Evolutionary conservation across 2,329 filamentous ascomycete genomes (phyloP).

Genomic region (Alternaria brassicicola): DNA sequence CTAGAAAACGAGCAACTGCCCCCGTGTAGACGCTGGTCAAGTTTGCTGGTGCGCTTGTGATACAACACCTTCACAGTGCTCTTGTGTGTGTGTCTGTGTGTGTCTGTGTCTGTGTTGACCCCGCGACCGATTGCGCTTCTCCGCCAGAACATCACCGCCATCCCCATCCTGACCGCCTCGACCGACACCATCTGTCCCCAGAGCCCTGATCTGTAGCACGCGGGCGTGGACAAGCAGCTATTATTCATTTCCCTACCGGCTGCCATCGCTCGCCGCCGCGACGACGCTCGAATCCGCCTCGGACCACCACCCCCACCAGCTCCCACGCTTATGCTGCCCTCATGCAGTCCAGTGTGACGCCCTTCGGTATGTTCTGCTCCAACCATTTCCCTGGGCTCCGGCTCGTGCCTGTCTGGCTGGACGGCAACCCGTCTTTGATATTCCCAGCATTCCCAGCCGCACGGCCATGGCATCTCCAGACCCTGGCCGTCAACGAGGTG

Average conservation of each 20-base stretch:
- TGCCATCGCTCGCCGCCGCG: conserved; percentile 18
- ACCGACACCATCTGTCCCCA: conserved; percentile 1
- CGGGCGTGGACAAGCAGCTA: conserved; percentile 8
- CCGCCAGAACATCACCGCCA: conserved; percentile 9
- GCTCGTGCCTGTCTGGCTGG: conserved; percentile 50
- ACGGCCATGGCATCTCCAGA: conserved; percentile 10
- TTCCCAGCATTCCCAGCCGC: neutral
- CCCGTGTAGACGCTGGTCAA: conserved; percentile 36
- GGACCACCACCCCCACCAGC: conserved; percentile 39
- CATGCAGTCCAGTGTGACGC: conserved; percentile 52
- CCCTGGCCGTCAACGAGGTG: conserved; percentile 6
- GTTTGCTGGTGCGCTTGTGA: conserved; percentile 27
- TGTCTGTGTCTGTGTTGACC: too few species aligned
- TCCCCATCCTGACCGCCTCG: neutral
- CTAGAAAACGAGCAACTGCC: conserved; percentile 35
- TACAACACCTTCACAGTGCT: conserved; percentile 17
- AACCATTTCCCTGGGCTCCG: conserved; percentile 41
- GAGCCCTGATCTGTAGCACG: neutral
- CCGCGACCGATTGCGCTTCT: conserved; percentile 25
- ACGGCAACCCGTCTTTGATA: conserved; percentile 14
- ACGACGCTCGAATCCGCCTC: conserved; percentile 22
- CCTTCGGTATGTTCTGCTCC: conserved; percentile 50
- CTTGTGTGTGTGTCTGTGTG: neutral
- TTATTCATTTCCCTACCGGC: conserved; percentile 24
- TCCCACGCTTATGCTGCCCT: conserved; percentile 51